These are phyloP conservation scores for Halophytophthora batemanensis DNA, from an alignment of 352 stramenopile genomes.

Conservation along the genomic window DNA sequence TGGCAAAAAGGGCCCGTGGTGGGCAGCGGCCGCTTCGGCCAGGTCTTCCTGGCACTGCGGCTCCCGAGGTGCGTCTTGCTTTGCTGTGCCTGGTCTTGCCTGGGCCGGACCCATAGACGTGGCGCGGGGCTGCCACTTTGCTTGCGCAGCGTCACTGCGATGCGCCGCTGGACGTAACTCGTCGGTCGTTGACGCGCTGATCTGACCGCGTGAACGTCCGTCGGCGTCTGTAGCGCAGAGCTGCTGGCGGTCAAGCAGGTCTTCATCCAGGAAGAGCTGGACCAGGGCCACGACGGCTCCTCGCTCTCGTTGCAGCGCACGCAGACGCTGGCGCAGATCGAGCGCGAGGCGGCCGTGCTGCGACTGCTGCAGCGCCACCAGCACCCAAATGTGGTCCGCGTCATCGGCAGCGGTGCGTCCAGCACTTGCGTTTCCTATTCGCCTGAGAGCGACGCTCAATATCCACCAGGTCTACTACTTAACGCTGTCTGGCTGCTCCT, in stretches of 20 bases:
- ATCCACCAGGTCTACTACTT: no score
- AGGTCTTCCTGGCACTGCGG: slow-evolving; percentile 66
- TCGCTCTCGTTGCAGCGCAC: slow-evolving; percentile 56
- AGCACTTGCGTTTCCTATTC: no score
- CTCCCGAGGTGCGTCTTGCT: slow-evolving; percentile 54
- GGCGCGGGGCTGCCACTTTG: no score
- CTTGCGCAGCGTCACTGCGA: no score
- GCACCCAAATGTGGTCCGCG: slow-evolving; percentile 64
- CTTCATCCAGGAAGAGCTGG: slow-evolving; percentile 69
- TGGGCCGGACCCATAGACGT: no score
- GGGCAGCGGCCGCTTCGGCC: slow-evolving; percentile 67
- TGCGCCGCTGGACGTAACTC: no score
- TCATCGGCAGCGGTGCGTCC: slow-evolving; percentile 48
- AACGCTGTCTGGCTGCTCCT: not conserved
- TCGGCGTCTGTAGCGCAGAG: slow-evolving; percentile 49
- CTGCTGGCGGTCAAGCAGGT: slow-evolving; percentile 89
- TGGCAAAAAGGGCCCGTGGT: slow-evolving; percentile 70
- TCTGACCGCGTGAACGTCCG: slow-evolving; percentile 1
- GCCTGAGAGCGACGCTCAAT: no score
- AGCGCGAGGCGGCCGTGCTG: slow-evolving; percentile 53
- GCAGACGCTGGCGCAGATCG: slow-evolving; percentile 51
- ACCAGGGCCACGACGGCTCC: slow-evolving; percentile 65
- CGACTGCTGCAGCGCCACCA: slow-evolving; percentile 24
- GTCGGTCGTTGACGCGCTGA: no score
- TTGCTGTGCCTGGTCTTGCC: no score